A percentile compares a stretch with the other conserved stretches of the same genome.
Conservation (phyloP, 176 grass and related monocot species). For the Oryza meyeriana region DNA sequence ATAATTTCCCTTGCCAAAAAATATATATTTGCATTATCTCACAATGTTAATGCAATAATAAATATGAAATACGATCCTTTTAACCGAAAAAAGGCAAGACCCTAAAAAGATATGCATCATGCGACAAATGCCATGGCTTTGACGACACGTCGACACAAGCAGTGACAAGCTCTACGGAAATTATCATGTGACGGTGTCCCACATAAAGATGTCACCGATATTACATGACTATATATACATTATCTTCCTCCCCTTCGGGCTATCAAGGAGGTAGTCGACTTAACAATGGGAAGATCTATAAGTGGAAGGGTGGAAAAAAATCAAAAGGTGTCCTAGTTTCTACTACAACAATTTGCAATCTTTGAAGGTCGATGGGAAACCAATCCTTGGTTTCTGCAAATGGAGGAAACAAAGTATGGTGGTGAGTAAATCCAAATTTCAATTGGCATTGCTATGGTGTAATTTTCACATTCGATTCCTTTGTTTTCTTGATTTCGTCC, state of each 20-base stretch:
- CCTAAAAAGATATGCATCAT: neutral
- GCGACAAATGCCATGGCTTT: neutral
- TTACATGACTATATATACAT: neutral
- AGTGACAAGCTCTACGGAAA: neutral
- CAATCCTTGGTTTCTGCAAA: neutral
- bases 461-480: neutral
- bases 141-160: neutral
- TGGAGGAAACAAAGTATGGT: neutral
- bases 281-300: neutral
- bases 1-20: too few relatives aligned
- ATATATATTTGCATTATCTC: neutral
- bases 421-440: neutral
- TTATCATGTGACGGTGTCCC: neutral
- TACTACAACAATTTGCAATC: neutral
- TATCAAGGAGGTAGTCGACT: neutral
- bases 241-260: neutral
- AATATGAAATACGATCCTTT: neutral
- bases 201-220: neutral
- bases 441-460: neutral
- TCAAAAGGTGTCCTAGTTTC: neutral
- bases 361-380: neutral
- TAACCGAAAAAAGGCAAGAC: neutral
- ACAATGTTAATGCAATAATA: neutral
- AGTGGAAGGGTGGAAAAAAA: neutral
- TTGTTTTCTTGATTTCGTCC: neutral